Evolutionary conservation across 495 filamentous ascomycete genomes (phyloP), one percentile per base, ranked within the genome.

Genomic region (Penicillium parvum): DNA sequence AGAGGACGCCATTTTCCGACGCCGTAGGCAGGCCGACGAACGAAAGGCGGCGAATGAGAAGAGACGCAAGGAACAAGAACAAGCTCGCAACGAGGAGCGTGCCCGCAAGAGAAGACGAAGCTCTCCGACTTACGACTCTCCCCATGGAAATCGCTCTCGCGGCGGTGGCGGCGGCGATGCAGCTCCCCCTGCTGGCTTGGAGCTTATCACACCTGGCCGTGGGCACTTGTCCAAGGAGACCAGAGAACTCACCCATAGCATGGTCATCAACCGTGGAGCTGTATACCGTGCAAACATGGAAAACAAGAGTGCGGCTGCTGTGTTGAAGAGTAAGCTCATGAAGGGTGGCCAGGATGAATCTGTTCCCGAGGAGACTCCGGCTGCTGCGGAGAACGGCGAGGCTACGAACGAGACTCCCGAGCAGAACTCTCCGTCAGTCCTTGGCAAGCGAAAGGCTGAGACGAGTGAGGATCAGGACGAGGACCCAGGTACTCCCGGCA

Each of bases 261-360:
- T 92, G 87, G 76, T 94, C 18, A 76, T 86, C 45, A 95, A 90
- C 57, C 82, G 86, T 47, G 76, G 79, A 16, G 77, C 76, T n/a
- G 72, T 86, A 20, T 78, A 83, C 45, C 80, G 84, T 51, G 84
- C 85, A 17, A 95, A 92, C 52, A 68, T 81, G 45, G 86, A 89
- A 45, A 98, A 98, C 66, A 94, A 92, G 69, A 95, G 88, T 60
- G 92, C 92, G 30, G 92, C 92, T 19, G 88, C 88, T 32, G 83
- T 84, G 20, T 68, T 99, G 40, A 96, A 94, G 71, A 85, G 79
- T 50, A 83, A 86, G 53, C 72, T 96, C 30, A 76, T 86, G 49
- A 74, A 78, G 40, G 65, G 56, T 33, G 35, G 53, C 3, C 49
- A 56, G 27, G 50, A 51, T 11, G 51, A 39, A 15, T 28, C 57